phyloP scores from a whole-genome alignment of 371 early-diverging fungal genomes.

The Mortierella sp. region DNA sequence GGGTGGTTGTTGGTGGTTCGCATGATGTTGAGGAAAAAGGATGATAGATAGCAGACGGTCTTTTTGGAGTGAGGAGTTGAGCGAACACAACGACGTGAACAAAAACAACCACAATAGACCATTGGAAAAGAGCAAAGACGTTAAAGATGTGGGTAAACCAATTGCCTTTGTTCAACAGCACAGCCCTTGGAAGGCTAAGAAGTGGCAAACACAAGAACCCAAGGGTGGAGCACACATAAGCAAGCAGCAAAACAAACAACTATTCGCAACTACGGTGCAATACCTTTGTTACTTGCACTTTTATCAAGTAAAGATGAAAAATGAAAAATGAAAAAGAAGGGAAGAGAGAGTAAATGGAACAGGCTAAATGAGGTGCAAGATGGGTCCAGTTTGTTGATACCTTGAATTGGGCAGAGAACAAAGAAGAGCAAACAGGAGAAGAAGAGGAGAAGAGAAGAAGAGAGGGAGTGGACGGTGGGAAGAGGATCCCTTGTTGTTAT shows the following conservation, averaged over 20 bases:
- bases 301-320: neutral
- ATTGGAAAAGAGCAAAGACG: neutral
- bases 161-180: neutral
- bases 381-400: neutral
- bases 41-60: neutral
- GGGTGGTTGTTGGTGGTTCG: no score
- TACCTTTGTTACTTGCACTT: neutral
- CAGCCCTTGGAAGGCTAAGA: neutral
- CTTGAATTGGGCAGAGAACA: neutral
- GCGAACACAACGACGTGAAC: neutral
- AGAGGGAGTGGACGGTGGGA: neutral
- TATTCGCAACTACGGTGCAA: neutral
- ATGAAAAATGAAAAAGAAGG: neutral
- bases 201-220: no score
- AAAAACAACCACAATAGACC: neutral
- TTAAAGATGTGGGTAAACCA: neutral
- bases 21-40: no score
- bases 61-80: neutral
- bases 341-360: neutral
- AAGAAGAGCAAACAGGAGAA: neutral
- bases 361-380: neutral
- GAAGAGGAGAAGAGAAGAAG: neutral
- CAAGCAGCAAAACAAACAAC: no score
- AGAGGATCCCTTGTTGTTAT: neutral
- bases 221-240: no score